phyloP scores from a whole-genome alignment of 495 filamentous ascomycete genomes.

The Diplogelasinospora grovesii region DNA sequence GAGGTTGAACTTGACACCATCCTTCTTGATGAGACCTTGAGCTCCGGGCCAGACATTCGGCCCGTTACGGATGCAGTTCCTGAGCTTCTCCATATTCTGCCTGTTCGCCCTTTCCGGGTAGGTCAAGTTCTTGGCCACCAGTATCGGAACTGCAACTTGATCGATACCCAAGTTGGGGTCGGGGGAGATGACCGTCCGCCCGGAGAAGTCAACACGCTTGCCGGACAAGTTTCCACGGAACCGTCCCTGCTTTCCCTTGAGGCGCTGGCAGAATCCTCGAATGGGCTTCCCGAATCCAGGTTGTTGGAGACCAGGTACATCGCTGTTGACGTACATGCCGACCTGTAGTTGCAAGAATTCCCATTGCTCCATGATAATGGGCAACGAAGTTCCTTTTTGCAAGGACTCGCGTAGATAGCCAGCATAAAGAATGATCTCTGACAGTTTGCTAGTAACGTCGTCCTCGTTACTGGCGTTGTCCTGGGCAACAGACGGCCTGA shows the following conservation, averaged over 20 bases:
- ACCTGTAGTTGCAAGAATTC: constrained; percentile 92
- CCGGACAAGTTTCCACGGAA: constrained; percentile 95
- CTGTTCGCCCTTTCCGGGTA: constrained; percentile 82
- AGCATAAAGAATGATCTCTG: constrained; percentile 88
- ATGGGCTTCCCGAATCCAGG: constrained; percentile 68
- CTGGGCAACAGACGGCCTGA: constrained; percentile 87
- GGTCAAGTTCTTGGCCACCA: constrained; percentile 89
- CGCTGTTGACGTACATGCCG: constrained; percentile 96
- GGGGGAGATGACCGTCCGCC: constrained; percentile 92
- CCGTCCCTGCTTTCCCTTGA: constrained; percentile 95
- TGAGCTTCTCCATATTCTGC: constrained; percentile 78
- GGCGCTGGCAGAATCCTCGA: constrained; percentile 85
- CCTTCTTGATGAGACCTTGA: constrained; percentile 71
- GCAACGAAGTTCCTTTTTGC: constrained; percentile 70
- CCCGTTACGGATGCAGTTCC: constrained; percentile 64
- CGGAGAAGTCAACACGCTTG: constrained; percentile 98
- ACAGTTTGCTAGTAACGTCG: constrained; percentile 88
- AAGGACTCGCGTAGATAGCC: constrained; percentile 73
- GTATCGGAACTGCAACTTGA: constrained; percentile 81
- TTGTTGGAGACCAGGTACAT: constrained; percentile 83
- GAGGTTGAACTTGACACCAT: constrained; percentile 56
- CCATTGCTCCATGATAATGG: constrained; percentile 96
- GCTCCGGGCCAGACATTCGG: constrained; percentile 77
- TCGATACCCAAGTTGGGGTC: constrained; percentile 93
- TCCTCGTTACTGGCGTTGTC: constrained; percentile 91